Evolutionary conservation across 768 basidiomycete genomes (phyloP).

Genomic region (Hebeloma cylindrosporum): DNA sequence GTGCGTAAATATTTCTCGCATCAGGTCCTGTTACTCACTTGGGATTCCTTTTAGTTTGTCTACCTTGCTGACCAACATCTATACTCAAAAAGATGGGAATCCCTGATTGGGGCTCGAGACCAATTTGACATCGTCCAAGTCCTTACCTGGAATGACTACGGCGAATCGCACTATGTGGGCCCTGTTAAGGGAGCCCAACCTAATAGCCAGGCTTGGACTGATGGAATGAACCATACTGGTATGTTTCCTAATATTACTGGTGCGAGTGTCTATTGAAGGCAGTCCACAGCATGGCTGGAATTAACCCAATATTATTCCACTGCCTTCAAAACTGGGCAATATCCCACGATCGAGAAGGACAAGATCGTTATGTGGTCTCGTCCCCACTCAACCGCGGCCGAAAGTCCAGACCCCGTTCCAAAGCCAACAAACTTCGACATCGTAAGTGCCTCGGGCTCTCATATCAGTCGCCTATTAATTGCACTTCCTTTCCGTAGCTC

Average conservation of each 20-base stretch:
- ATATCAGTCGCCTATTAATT: conserved; percentile 5
- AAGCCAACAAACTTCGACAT: conserved; percentile 57
- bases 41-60: conserved; percentile 45
- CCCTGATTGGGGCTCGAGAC: conserved; percentile 54
- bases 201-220: conserved; percentile 69
- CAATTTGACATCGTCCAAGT: conserved; percentile 61
- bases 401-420: conserved; percentile 53
- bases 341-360: conserved; percentile 59
- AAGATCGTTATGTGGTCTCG: conserved; percentile 71
- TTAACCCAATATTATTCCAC: conserved; percentile 65
- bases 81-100: conserved; percentile 67
- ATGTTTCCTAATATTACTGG: conserved; percentile 12
- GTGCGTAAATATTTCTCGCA: conserved; percentile 33
- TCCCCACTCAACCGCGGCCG: conserved; percentile 56
- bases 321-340: conserved; percentile 70
- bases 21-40: neutral
- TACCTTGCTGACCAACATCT: conserved; percentile 69
- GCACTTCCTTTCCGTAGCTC: conserved; percentile 36
- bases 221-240: conserved; percentile 61
- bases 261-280: conserved; percentile 6
- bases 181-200: conserved; percentile 76
- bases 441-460: conserved; percentile 39
- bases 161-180: conserved; percentile 79
- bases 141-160: conserved; percentile 73
- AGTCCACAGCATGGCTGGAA: conserved; percentile 55